phyloP scores from a whole-genome alignment of 1,284 basidiomycete genomes.

The Gomphus sp. region DNA sequence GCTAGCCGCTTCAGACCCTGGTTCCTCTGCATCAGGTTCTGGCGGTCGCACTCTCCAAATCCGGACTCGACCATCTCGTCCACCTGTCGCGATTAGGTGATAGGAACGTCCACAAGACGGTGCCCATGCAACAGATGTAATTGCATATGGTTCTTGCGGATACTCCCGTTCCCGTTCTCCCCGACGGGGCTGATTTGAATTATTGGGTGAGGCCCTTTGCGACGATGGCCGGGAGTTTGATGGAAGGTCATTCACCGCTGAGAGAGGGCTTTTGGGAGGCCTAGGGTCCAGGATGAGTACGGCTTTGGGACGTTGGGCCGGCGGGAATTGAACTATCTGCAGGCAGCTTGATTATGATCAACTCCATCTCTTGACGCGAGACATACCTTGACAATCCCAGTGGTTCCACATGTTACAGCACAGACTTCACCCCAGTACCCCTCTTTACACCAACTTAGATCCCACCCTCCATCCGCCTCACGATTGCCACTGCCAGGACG shows the following conservation, averaged over 20 bases:
- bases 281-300: conserved; percentile 20
- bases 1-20: conserved; percentile 24
- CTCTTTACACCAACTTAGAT: conserved; percentile 89
- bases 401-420: conserved; percentile 65
- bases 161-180: neutral
- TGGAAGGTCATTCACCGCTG: neutral
- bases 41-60: conserved; percentile 71
- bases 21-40: conserved; percentile 24
- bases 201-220: neutral
- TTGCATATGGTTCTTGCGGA: conserved; percentile 33
- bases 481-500: conserved; percentile 28
- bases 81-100: conserved; percentile 84
- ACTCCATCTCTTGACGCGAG: neutral
- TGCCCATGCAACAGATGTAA: conserved; percentile 83
- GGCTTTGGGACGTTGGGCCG: conserved; percentile 22
- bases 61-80: conserved; percentile 76
- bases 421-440: conserved; percentile 87
- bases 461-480: conserved; percentile 87
- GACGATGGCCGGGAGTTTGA: neutral
- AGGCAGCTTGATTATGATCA: conserved; percentile 15
- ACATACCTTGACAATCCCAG: conserved; percentile 65
- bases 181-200: neutral
- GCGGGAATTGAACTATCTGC: conserved; percentile 35
- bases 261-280: conserved; percentile 14
- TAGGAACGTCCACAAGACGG: conserved; percentile 86